These are phyloP conservation scores for Fusarium falciforme DNA, from an alignment of 2,329 filamentous ascomycete species.

Conservation along the genomic window DNA sequence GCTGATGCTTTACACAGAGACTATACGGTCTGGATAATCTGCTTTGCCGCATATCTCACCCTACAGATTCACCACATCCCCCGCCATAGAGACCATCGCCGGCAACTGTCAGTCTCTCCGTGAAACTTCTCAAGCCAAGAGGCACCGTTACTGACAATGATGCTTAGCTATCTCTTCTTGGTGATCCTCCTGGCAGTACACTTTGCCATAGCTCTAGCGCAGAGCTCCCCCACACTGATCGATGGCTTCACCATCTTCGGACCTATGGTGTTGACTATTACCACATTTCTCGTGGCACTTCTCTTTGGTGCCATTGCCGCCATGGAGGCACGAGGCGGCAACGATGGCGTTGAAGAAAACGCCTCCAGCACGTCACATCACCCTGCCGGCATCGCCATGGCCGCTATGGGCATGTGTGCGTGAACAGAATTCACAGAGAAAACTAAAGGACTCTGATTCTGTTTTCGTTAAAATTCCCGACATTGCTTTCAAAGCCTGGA, in stretches of 20 bases:
- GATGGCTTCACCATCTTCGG: not conserved
- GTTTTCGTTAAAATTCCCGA: no score
- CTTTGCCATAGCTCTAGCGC: not conserved
- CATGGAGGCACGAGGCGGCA: not conserved
- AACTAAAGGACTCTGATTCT: no score
- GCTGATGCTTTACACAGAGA: not conserved
- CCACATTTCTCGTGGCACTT: not conserved
- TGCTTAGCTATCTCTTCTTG: not conserved
- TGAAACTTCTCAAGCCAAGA: not conserved
- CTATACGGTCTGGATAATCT: not conserved
- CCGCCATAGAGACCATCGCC: not conserved
- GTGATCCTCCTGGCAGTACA: not conserved
- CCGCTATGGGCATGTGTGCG: not conserved
- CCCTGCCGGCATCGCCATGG: no score
- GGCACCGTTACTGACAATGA: not conserved
- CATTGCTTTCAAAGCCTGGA: no score
- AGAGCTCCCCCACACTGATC: not conserved
- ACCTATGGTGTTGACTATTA: not conserved
- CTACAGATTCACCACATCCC: not conserved
- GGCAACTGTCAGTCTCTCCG: not conserved
- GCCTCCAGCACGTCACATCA: not conserved
- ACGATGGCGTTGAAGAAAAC: not conserved
- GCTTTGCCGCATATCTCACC: not conserved
- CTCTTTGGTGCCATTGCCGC: not conserved
- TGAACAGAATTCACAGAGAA: not conserved